Conservation (phyloP, 352 stramenopile species). For the Phytophthora europaea region DNA sequence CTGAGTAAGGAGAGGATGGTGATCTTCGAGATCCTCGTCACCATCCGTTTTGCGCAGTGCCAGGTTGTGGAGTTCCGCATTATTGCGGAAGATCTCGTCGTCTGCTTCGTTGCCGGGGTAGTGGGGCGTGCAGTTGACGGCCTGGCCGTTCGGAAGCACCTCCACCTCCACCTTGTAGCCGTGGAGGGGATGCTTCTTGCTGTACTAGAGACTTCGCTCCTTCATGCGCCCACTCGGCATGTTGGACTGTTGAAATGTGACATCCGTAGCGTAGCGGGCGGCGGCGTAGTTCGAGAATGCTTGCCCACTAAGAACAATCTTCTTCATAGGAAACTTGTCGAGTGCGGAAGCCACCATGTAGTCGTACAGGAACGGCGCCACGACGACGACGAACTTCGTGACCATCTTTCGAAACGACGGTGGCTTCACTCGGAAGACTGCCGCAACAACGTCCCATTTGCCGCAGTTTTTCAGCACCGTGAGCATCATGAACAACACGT, state of each 20-base stretch:
- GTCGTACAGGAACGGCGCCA: not conserved
- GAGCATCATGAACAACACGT: not conserved
- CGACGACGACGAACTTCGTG: not conserved
- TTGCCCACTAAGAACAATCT: slow-evolving; percentile 5
- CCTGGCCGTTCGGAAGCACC: slow-evolving; percentile 18
- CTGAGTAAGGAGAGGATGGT: not conserved
- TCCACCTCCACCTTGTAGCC: slow-evolving; percentile 33
- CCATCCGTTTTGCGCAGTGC: slow-evolving; percentile 4
- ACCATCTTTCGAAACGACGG: slow-evolving; percentile 8
- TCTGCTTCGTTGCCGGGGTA: slow-evolving; percentile 13
- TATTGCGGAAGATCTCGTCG: slow-evolving; percentile 15
- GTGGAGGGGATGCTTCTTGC: slow-evolving; percentile 26
- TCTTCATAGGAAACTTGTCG: slow-evolving; percentile 3
- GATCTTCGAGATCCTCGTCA: not conserved
- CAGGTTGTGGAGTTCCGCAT: slow-evolving; percentile 7
- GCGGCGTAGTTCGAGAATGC: slow-evolving; percentile 15
- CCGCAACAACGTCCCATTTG: slow-evolving; percentile 14
- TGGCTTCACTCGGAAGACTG: not conserved
- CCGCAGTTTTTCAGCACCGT: slow-evolving; percentile 11
- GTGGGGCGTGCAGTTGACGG: slow-evolving; percentile 19
- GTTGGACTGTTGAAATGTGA: slow-evolving; percentile 33
- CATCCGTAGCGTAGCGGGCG: slow-evolving; percentile 26
- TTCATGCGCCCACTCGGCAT: slow-evolving; percentile 7
- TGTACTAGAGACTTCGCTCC: slow-evolving; percentile 12
- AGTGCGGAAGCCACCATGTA: not conserved